phyloP scores from a whole-genome alignment of 2,329 filamentous ascomycete species.

The Paecilomyces niveus region DNA sequence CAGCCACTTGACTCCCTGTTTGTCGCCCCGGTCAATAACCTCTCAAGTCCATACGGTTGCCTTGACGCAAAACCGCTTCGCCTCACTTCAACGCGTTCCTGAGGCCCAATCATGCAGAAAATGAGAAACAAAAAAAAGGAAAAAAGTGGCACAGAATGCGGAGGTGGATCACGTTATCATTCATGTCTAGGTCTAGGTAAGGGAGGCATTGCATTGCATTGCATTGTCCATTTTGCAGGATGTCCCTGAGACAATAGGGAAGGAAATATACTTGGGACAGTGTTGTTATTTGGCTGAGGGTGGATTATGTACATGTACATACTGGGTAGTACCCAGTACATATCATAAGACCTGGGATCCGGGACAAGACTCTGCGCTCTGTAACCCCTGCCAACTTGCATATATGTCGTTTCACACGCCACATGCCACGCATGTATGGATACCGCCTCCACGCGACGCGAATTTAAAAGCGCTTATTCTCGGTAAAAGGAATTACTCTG shows the following conservation, averaged over 20 bases:
- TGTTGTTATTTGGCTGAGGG: not conserved
- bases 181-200: too few relatives aligned
- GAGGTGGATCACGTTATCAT: too few relatives aligned
- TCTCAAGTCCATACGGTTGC: too few relatives aligned
- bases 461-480: not conserved
- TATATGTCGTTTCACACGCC: not conserved
- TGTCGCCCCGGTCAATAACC: too few relatives aligned
- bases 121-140: too few relatives aligned
- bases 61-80: too few relatives aligned
- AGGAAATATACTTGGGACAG: not conserved
- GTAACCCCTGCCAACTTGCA: not conserved
- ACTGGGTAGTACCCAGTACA: not conserved
- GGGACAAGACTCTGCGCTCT: not conserved
- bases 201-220: too few relatives aligned
- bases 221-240: not conserved
- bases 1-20: too few relatives aligned
- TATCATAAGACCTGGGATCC: too few relatives aligned
- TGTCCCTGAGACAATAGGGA: not conserved
- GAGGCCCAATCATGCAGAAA: too few relatives aligned
- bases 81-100: too few relatives aligned
- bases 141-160: too few relatives aligned
- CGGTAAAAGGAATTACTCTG: not conserved
- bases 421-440: not conserved
- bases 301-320: not conserved
- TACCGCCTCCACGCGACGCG: not conserved